Conservation (phyloP, 345 rosid genomes). For the Brassica carinata region DNA sequence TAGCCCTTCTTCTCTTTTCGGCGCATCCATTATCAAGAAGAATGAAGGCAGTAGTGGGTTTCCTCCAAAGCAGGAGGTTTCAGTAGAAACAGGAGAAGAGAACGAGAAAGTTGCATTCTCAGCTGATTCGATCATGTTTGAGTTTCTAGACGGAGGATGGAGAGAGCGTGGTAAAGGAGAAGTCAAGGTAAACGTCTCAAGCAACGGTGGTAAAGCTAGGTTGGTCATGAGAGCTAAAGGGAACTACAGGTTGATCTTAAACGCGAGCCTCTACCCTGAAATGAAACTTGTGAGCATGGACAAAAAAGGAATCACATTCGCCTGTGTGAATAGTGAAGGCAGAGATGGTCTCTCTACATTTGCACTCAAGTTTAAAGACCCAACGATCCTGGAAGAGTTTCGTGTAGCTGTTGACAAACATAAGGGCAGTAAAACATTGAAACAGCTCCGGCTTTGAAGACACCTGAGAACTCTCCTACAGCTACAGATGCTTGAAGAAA, state of each 20-base stretch:
- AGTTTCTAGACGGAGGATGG: slow-evolving; percentile 73
- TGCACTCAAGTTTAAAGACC: slow-evolving; percentile 84
- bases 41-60: slow-evolving; percentile 57
- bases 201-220: slow-evolving; percentile 65
- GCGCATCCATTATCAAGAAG: slow-evolving; percentile 53
- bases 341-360: slow-evolving; percentile 73
- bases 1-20: slow-evolving; percentile 59
- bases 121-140: slow-evolving; percentile 79
- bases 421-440: slow-evolving; percentile 49
- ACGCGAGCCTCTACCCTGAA: slow-evolving; percentile 84
- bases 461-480: slow-evolving; percentile 86
- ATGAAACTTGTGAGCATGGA: slow-evolving; percentile 96
- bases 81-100: slow-evolving; percentile 92
- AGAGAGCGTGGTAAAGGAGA: slow-evolving; percentile 99
- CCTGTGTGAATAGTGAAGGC: slow-evolving; percentile 79
- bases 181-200: slow-evolving; percentile 75
- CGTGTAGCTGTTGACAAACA: slow-evolving; percentile 54
- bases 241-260: slow-evolving; percentile 82
- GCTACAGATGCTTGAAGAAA: slow-evolving; percentile 46
- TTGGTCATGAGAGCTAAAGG: slow-evolving; percentile 91
- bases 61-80: slow-evolving; percentile 74
- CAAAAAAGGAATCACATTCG: slow-evolving; percentile 90
- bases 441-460: slow-evolving; percentile 48
- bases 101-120: slow-evolving; percentile 74
- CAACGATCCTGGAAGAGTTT: slow-evolving; percentile 65